Evolutionary conservation across 2,329 filamentous ascomycete genomes (phyloP).

Genomic region (Furcasterigmium furcatum): DNA sequence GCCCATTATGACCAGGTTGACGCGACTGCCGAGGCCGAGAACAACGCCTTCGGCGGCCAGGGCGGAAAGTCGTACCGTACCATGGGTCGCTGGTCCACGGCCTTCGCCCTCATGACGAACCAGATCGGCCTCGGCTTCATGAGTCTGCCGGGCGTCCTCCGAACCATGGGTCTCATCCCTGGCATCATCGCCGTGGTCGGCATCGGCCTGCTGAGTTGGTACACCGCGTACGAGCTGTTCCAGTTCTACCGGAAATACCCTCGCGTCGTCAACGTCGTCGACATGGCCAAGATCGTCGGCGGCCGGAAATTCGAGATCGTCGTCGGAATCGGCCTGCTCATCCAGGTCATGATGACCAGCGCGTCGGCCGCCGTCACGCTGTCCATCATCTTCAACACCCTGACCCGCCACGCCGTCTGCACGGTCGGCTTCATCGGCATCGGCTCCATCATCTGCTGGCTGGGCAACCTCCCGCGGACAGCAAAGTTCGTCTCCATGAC

Average conservation of each 20-base stretch:
- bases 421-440: slow-evolving; percentile 66
- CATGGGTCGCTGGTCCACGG: slow-evolving; percentile 28
- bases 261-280: not conserved
- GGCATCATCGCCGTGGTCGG: not conserved
- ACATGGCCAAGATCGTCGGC: not conserved
- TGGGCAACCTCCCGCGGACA: slow-evolving; percentile 64
- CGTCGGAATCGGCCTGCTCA: slow-evolving; percentile 47
- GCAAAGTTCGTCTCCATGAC: slow-evolving; percentile 40
- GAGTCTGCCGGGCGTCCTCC: not conserved
- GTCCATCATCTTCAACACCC: slow-evolving; percentile 67
- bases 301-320: not conserved
- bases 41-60: slow-evolving; percentile 21
- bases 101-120: slow-evolving; percentile 14
- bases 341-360: slow-evolving; percentile 71
- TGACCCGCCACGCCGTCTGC: slow-evolving; percentile 58
- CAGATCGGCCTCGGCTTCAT: not conserved
- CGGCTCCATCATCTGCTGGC: slow-evolving; percentile 57
- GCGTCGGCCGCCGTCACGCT: slow-evolving; percentile 64
- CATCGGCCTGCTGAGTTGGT: not conserved
- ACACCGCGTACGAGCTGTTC: not conserved
- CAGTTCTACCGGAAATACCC: not conserved
- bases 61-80: slow-evolving; percentile 27
- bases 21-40: not conserved
- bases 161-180: not conserved
- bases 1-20: not conserved